These are phyloP conservation scores for Pyrus bretschneideri DNA, from an alignment of 306 rosid genomes.

Conservation along the genomic window DNA sequence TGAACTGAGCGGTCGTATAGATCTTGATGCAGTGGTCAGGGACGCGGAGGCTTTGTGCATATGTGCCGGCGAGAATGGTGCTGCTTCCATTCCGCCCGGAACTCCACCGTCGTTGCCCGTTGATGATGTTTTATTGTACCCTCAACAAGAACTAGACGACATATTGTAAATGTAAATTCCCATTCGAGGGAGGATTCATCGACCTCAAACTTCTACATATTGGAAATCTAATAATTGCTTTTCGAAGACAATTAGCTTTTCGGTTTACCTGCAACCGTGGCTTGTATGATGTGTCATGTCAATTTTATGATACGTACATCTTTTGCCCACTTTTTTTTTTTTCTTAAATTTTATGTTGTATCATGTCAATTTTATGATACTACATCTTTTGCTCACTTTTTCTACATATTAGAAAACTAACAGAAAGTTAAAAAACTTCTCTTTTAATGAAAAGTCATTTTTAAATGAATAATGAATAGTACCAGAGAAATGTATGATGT, in stretches of 20 bases:
- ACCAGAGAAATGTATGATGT: too few relatives aligned
- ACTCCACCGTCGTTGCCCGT: slow-evolving; percentile 91
- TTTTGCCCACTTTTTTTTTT: background rate
- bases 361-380: background rate
- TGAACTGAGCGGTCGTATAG: slow-evolving; percentile 79
- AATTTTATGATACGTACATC: background rate
- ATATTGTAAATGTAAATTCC: slow-evolving; percentile 39
- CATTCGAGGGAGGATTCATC: background rate
- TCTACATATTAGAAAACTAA: too few relatives aligned
- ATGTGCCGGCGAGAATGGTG: slow-evolving; percentile 92
- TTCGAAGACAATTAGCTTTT: background rate
- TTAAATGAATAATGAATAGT: too few relatives aligned
- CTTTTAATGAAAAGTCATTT: too few relatives aligned
- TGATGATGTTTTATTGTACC: slow-evolving; percentile 52
- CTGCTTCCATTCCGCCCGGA: slow-evolving; percentile 92
- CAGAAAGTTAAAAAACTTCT: too few relatives aligned
- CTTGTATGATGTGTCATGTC: background rate
- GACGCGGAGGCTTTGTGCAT: slow-evolving; percentile 89
- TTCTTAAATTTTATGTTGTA: background rate
- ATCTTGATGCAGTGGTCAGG: slow-evolving; percentile 67
- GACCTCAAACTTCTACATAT: background rate
- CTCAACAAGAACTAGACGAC: slow-evolving; percentile 70
- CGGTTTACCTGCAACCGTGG: background rate
- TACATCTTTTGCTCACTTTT: background rate
- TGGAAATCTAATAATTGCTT: background rate